phyloP scores from a whole-genome alignment of 495 filamentous ascomycete genomes.

The Aspergillus egyptiacus region DNA sequence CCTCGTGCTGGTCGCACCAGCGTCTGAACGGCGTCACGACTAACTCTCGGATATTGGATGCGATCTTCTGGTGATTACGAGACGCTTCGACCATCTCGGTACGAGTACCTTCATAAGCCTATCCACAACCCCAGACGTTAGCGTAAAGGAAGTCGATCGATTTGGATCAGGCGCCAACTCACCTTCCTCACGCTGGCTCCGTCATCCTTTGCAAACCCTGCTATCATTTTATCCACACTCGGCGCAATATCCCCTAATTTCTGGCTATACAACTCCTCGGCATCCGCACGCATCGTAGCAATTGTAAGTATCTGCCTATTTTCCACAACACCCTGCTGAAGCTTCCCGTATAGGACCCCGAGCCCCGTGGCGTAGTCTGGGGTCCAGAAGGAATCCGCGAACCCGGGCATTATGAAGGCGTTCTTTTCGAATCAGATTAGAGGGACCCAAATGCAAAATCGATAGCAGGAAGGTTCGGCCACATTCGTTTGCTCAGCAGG shows the following conservation, averaged over 20 bases:
- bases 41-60: slow-evolving; percentile 89
- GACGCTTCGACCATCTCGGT: slow-evolving; percentile 90
- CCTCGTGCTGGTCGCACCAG: slow-evolving; percentile 92
- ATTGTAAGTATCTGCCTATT: slow-evolving; percentile 90
- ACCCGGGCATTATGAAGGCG: slow-evolving; percentile 63
- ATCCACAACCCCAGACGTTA: slow-evolving; percentile 6
- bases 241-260: slow-evolving; percentile 78
- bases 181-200: slow-evolving; percentile 95
- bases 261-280: slow-evolving; percentile 83
- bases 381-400: slow-evolving; percentile 94
- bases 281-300: slow-evolving; percentile 90
- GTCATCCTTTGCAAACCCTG: slow-evolving; percentile 85
- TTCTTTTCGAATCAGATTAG: background rate
- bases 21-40: slow-evolving; percentile 89
- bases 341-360: slow-evolving; percentile 92
- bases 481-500: background rate
- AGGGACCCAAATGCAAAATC: background rate
- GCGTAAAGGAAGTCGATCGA: background rate
- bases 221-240: slow-evolving; percentile 68
- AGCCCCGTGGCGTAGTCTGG: slow-evolving; percentile 89
- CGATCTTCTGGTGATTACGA: slow-evolving; percentile 88
- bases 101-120: slow-evolving; percentile 95
- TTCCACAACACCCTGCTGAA: slow-evolving; percentile 92
- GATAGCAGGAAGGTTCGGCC: background rate
- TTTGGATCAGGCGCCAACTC: slow-evolving; percentile 19